Evolutionary conservation across 164 flowering plant genomes (phyloP), one percentile per base, ranked within the genome.

Genomic region (Piper longum): DNA sequence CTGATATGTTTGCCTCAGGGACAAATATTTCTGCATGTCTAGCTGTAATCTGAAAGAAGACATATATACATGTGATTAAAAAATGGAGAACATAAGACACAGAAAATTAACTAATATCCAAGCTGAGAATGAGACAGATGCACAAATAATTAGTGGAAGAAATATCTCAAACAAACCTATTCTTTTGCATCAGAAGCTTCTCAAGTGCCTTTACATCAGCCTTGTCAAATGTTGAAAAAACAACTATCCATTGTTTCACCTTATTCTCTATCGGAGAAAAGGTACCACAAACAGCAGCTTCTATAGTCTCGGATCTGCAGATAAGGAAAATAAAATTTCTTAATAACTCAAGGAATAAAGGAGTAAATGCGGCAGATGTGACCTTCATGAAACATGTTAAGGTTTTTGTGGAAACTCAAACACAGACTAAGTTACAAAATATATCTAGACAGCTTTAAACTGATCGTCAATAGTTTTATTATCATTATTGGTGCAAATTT

Each of bases 201-300:
- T 93, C 99, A 59, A 93, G 85, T 52, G 97, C 99, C 76, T 87
- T 93, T 18, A 82, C 76, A 77, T 93, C 99, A 74, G 88, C 87
- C 72, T 81, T 88, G 71, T 90, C 96, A 76, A 90, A 87, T 43
- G 69, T 79, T 16, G 89, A 76, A 71, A 87, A 88, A 43, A 81
- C 61, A 61, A 72, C 74, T 45, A 87, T 73, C 99, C 97, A 93
- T 61, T 70, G 82, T 70, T 72, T 78, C 65, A 87, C 89, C 74
- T 70, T 81, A 67, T 84, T 86, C 73, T 83, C 87, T 57, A 70
- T 44, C 18, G 97, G 96, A 59, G 84, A 83, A 72, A 91, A 64
- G 52, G 89, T 77, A 7, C 74, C 74, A 67, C 81, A 85, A 7
- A 93, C 70, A 60, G 87, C 69, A 59, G 73, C 74, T 74, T 93